Evolutionary conservation across 176 grass and related monocot genomes (phyloP).

Genomic region (Urochloa ruziziensis): DNA sequence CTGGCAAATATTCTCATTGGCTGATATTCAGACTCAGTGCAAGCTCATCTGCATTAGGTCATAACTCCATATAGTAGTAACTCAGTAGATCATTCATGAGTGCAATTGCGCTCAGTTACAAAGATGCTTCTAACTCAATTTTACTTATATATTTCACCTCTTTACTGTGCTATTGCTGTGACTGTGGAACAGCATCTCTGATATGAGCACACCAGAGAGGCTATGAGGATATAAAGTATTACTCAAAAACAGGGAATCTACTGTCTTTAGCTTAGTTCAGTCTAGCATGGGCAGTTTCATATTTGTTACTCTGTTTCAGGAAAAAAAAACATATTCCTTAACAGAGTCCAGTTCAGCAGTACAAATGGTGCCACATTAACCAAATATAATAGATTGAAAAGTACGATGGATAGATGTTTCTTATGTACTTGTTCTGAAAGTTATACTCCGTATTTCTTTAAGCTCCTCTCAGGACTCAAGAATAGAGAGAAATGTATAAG

Average conservation of each 20-base stretch:
- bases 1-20: not conserved
- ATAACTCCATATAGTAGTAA: not conserved
- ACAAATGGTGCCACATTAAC: not conserved
- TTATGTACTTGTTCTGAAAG: not conserved
- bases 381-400: not conserved
- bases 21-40: not conserved
- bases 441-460: not conserved
- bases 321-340: not conserved
- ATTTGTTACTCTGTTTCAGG: too few species aligned
- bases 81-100: not conserved
- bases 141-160: not conserved
- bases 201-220: not conserved
- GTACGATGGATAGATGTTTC: not conserved
- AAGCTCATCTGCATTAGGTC: not conserved
- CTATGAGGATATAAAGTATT: not conserved
- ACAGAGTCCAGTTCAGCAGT: not conserved
- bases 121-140: not conserved
- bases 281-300: not conserved
- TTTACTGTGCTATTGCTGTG: not conserved
- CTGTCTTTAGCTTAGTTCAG: not conserved
- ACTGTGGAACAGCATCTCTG: not conserved
- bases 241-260: not conserved
- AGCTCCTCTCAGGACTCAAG: not conserved
- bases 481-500: not conserved
- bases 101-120: not conserved